phyloP scores from a whole-genome alignment of 116 monocot species.

The Dioscorea cayenensis region DNA sequence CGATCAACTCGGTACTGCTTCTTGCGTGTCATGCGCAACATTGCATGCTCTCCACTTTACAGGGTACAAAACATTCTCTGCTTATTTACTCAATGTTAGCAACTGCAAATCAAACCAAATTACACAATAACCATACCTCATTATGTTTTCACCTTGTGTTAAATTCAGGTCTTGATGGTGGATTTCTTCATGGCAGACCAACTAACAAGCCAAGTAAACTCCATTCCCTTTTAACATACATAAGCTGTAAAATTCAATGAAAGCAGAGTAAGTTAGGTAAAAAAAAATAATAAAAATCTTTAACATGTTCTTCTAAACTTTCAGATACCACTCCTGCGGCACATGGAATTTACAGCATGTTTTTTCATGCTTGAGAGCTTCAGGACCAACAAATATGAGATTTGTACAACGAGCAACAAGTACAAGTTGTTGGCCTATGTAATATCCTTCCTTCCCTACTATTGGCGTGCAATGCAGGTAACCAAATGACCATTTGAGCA shows the following conservation, averaged over 20 bases:
- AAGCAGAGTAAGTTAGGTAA: background rate
- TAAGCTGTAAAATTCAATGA: background rate
- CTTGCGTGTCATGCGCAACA: conserved; percentile 78
- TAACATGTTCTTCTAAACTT: background rate
- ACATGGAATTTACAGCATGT: conserved; percentile 91
- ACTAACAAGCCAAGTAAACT: conserved; percentile 83
- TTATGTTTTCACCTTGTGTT: background rate
- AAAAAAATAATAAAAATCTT: background rate
- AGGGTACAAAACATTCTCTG: conserved; percentile 29
- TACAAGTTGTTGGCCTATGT: conserved; percentile 69
- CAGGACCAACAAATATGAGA: conserved; percentile 41
- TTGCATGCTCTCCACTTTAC: conserved; percentile 75
- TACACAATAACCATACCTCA: background rate
- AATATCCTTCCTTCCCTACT: conserved; percentile 95
- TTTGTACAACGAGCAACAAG: conserved; percentile 50
- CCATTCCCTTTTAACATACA: background rate
- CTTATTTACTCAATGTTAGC: background rate
- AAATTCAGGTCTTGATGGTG: conserved; percentile 73
- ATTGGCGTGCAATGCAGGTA: conserved; percentile 96
- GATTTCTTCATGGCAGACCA: conserved; percentile 99
- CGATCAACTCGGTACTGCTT: conserved; percentile 73
- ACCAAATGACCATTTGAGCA: background rate
- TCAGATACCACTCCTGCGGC: conserved; percentile 82
- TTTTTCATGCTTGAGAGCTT: conserved; percentile 64
- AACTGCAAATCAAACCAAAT: background rate